Conservation (phyloP, 2,329 filamentous ascomycete species). For the Pestalotiopsis sp. region DNA sequence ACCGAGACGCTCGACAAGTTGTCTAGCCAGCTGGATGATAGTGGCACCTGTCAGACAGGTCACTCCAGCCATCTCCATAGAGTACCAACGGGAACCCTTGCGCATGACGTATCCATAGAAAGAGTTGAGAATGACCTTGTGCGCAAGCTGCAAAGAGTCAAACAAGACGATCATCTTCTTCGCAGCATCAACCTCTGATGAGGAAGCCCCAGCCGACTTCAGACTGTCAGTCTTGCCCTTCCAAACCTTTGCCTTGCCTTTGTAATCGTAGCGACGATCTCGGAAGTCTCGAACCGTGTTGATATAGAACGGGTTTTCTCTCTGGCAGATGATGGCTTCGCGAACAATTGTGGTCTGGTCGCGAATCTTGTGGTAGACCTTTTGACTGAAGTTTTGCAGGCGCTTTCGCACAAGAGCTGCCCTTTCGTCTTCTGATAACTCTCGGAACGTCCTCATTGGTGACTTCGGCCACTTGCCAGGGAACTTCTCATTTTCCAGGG, state of each 20-base stretch:
- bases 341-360: conserved; percentile 90
- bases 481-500: conserved; percentile 89
- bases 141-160: conserved; percentile 92
- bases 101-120: conserved; percentile 99
- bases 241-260: conserved; percentile 97
- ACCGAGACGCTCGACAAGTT: conserved; percentile 90
- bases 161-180: conserved; percentile 99
- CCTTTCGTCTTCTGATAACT: conserved; percentile 82
- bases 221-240: conserved; percentile 92
- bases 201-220: conserved; percentile 78
- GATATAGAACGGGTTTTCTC: conserved; percentile 98
- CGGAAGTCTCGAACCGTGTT: conserved; percentile 95
- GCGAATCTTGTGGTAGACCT: conserved; percentile 99
- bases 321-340: conserved; percentile 96
- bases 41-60: conserved; percentile 94
- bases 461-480: conserved; percentile 76
- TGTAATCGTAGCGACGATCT: conserved; percentile 97
- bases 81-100: conserved; percentile 98
- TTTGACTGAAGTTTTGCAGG: conserved; percentile 91
- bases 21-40: conserved; percentile 95
- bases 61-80: conserved; percentile 98
- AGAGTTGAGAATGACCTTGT: conserved; percentile 98
- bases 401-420: conserved; percentile 81
- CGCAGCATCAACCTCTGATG: conserved; percentile 82
- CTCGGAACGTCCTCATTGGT: conserved; percentile 75